Base-by-base conservation (phyloP, 352 stramenopile genomes). In the Stramenopiles sp. region DNA sequence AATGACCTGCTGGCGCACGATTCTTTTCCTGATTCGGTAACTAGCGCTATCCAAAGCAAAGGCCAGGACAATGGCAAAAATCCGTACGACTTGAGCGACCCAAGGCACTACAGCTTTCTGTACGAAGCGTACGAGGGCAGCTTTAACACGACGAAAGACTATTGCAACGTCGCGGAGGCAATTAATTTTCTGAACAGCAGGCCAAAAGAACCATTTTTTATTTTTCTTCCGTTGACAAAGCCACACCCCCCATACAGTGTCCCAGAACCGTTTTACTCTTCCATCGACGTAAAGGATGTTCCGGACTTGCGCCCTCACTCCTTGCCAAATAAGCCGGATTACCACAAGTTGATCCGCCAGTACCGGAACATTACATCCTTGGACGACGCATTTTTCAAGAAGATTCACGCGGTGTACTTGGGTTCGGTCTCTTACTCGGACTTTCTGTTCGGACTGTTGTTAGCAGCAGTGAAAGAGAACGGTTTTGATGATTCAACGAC, bases 1-100 rank as follows among this genome's bases (percentile, higher is more conserved):
- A 77, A 77, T 32, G 74, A 77, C 33, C 53, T 74, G 33, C 37
- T 77, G n/a, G 74, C 34, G 4, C 25, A 32, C 25, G 74, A 77
- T 4, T 3, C 1, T 3, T 73, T 75, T 25, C 30, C n/a, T 37
- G 1, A 68, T n/a, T 32, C 12, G 12, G 74, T 77, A 25, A 34
- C 74, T 3, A 73, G 25, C 1, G 34, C 34, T 1, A 34, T n/a
- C 25, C 48, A 53, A 33, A 34, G 30, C 12, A 33, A n/a, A 1
- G 74, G 74, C 1, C 30, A 30, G 1, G 32, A 76, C 53, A 53
- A 73, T 4, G 34, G 74, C 30, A 63, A 68, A 30, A 77, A 77
- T 32, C 74, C 68, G n/a, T 77, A 73, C 25, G 34, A 75, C 1
- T 75, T 76, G 1, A 53, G n/a, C 1, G 25, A 76, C 6, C 34